phyloP scores from a whole-genome alignment of 2,329 filamentous ascomycete species.

The Pestalotiopsis sp. region DNA sequence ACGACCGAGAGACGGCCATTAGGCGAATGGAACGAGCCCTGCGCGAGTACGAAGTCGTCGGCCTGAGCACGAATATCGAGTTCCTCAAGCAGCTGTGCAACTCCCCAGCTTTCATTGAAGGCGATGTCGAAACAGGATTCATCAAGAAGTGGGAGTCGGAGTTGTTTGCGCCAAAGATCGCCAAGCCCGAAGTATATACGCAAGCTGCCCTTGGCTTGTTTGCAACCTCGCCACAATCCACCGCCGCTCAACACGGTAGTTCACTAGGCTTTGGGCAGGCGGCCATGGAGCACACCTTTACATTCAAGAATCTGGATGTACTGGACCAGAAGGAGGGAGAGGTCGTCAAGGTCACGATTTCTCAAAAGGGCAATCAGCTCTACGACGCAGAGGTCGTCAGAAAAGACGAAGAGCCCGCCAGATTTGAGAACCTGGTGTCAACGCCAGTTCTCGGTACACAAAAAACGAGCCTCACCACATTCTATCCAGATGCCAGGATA shows the following conservation, averaged over 20 bases:
- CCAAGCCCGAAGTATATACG: slow-evolving; percentile 74
- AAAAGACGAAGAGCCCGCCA: slow-evolving; percentile 39
- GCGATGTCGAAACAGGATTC: slow-evolving; percentile 93
- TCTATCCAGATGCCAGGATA: slow-evolving; percentile 80
- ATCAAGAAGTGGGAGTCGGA: slow-evolving; percentile 86
- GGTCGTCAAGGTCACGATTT: slow-evolving; percentile 55
- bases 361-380: slow-evolving; percentile 48
- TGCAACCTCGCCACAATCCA: slow-evolving; percentile 41
- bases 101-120: slow-evolving; percentile 79
- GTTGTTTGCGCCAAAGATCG: slow-evolving; percentile 67
- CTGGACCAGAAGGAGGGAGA: slow-evolving; percentile 66
- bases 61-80: slow-evolving; percentile 93
- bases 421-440: slow-evolving; percentile 49
- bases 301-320: slow-evolving; percentile 61
- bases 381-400: slow-evolving; percentile 50
- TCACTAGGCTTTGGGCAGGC: slow-evolving; percentile 57
- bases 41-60: slow-evolving; percentile 88
- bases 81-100: slow-evolving; percentile 89
- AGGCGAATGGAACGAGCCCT: slow-evolving; percentile 80
- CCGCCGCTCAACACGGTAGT: slow-evolving; percentile 45
- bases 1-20: slow-evolving; percentile 77
- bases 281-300: slow-evolving; percentile 47
- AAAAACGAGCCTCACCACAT: slow-evolving; percentile 61
- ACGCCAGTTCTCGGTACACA: slow-evolving; percentile 32
- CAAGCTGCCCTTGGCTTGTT: slow-evolving; percentile 84